Evolutionary conservation across 2,329 filamentous ascomycete genomes (phyloP), one percentile per base, ranked within the genome.

Genomic region (Hymenoscyphus fructigenus): DNA sequence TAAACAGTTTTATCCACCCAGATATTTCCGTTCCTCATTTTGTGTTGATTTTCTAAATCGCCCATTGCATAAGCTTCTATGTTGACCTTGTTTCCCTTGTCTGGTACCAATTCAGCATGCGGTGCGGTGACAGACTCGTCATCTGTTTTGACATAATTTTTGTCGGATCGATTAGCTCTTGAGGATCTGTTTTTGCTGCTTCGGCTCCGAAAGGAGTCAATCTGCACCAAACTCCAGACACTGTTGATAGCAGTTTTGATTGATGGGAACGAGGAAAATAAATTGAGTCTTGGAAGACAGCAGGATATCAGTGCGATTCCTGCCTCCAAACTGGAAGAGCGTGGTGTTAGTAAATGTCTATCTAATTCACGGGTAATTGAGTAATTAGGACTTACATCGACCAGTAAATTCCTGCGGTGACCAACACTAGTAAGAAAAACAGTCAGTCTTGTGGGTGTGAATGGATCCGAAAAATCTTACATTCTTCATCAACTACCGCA

Each of bases 191-290:
- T 53, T 53, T 26, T n/a, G 47, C 47, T 53, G 47, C 23, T 53
- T 26, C 47, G 47, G 23, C 47, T 53, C n/a, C 47, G 47, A 12
- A 53, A 26, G 10, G 47, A 53, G 47, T 53, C 47, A 26, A 53
- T 53, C 23, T 23, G 47, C 17, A 53, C 23, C 87, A 84, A 91
- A 88, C 55, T 57, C 20, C 20, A 28, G 28, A 32, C 55, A 29
- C 55, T 57, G 15, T 28, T 17, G 55, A 57, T 57, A 15, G 28
- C 55, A 57, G 55, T 23, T 32, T 17, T 12, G 7, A 57, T 20
- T 32, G 55, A 28, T 1, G 55, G 55, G 7, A 57, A 7, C 15
- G 23, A 28, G 28, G 28, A 28, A 29, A 57, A 57, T 14, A 32
- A 3, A 28, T 57, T 57, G 10, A 57, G 55, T 17, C 23, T 32